A percentile compares a stretch with the other conserved stretches of the same genome.
These are phyloP conservation scores for Barbarea vulgaris DNA, from an alignment of 345 rosid genomes.

Conservation along the genomic window DNA sequence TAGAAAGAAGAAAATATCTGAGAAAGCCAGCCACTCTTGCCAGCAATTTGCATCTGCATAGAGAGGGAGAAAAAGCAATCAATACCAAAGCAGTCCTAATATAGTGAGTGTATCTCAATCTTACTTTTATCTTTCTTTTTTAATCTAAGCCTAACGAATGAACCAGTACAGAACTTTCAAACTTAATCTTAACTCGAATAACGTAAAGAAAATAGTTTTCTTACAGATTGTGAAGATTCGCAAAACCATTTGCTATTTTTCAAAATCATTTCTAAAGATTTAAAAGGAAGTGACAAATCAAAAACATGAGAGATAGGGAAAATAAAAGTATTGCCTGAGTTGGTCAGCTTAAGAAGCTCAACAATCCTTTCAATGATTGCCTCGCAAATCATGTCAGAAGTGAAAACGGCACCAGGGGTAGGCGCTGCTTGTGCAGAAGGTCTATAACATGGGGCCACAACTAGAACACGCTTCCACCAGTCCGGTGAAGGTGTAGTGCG, in stretches of 20 bases:
- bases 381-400: constrained; percentile 92
- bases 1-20: constrained; percentile 85
- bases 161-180: constrained; percentile 7
- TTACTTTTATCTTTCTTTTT: constrained; percentile 15
- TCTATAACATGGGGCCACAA: constrained; percentile 85
- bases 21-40: constrained; percentile 99
- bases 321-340: constrained; percentile 72
- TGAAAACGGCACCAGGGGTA: constrained; percentile 93
- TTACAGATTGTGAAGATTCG: constrained; percentile 1
- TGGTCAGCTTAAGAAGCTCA: constrained; percentile 86
- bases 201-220: background rate
- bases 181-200: background rate
- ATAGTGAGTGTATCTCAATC: constrained; percentile 5
- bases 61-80: constrained; percentile 24
- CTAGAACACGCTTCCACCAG: constrained; percentile 99
- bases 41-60: constrained; percentile 91
- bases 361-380: constrained; percentile 88
- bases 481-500: constrained; percentile 98
- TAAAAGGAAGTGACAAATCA: constrained; percentile 1
- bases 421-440: constrained; percentile 61
- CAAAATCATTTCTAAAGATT: background rate
- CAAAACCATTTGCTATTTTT: constrained; percentile 4
- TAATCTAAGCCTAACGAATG: constrained; percentile 8
- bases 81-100: constrained; percentile 28
- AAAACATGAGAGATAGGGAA: constrained; percentile 31